A percentile compares a stretch with the other conserved stretches of the same genome.
phyloP scores from a whole-genome alignment of 2,329 filamentous ascomycete genomes.

The Fusarium goolgardi region DNA sequence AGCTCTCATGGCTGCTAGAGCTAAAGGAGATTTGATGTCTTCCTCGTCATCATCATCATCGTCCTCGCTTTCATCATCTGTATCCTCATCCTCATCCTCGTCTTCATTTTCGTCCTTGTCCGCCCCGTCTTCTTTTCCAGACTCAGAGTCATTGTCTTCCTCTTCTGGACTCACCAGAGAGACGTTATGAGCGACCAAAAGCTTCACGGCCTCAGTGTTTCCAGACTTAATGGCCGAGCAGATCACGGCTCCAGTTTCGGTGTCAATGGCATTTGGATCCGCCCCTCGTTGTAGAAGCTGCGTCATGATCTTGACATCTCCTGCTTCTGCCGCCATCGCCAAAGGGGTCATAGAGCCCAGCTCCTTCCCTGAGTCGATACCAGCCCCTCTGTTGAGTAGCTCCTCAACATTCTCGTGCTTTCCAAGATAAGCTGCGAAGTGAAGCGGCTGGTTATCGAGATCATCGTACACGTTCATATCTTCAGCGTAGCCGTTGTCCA shows the following conservation, averaged over 20 bases:
- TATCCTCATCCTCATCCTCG: not conserved
- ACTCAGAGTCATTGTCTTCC: conserved; percentile 33
- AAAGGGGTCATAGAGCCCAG: conserved; percentile 51
- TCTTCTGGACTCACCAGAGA: conserved; percentile 46
- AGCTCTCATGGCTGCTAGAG: conserved; percentile 53
- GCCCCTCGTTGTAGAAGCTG: conserved; percentile 54
- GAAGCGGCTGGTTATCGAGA: conserved; percentile 17
- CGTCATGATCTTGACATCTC: conserved; percentile 55
- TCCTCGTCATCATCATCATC: conserved; percentile 19
- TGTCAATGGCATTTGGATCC: conserved; percentile 50
- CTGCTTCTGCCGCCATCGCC: conserved; percentile 54
- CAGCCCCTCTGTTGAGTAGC: conserved; percentile 21
- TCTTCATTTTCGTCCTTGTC: not conserved
- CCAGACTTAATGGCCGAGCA: conserved; percentile 57
- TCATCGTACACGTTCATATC: conserved; percentile 52
- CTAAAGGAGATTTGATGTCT: conserved; percentile 50
- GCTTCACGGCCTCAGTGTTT: conserved; percentile 54
- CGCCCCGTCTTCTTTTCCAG: not conserved
- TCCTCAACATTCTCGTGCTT: conserved; percentile 28
- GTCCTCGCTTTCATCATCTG: not conserved
- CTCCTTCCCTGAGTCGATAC: conserved; percentile 49
- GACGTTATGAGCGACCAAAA: conserved; percentile 55
- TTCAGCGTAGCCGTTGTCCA: conserved; percentile 52
- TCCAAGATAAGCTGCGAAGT: conserved; percentile 28
- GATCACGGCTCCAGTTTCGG: conserved; percentile 50